Percentiles rank a stretch among this genome's conserved stretches.
phyloP scores from a whole-genome alignment of 139 green algal species.

The Limnomonas spitsbergensis region DNA sequence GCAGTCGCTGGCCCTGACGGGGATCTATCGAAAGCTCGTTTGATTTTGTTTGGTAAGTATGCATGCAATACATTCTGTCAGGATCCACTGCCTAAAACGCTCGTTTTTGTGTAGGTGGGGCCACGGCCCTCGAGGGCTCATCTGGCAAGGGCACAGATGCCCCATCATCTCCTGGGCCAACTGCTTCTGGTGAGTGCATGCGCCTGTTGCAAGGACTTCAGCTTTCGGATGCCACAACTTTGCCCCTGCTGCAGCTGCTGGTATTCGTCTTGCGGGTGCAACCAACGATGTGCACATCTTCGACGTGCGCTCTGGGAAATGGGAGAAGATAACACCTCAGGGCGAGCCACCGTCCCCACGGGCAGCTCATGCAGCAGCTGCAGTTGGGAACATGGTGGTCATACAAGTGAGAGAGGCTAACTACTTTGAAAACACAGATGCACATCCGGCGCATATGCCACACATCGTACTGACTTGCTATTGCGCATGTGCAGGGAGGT shows the following conservation, averaged over 20 bases:
- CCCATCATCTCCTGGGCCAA: conserved; percentile 18
- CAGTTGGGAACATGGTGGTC: conserved; percentile 84
- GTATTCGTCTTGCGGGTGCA: conserved; percentile 84
- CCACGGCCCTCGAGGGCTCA: conserved; percentile 85
- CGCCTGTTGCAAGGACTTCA: neutral
- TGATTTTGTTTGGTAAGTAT: conserved; percentile 84
- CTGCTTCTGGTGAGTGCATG: conserved; percentile 31
- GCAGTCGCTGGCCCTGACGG: conserved; percentile 70
- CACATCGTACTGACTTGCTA: neutral
- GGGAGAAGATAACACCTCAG: conserved; percentile 73
- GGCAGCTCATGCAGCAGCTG: conserved; percentile 93
- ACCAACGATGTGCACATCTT: conserved; percentile 94
- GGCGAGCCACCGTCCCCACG: conserved; percentile 89
- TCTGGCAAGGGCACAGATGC: conserved; percentile 38
- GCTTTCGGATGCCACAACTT: neutral
- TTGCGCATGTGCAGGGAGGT: conserved; percentile 70
- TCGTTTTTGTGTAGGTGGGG: conserved; percentile 66
- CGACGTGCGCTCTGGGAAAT: conserved; percentile 80
- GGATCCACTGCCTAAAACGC: neutral
- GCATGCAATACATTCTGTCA: neutral
- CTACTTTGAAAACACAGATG: neutral
- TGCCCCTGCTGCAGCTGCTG: conserved; percentile 32
- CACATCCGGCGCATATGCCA: neutral
- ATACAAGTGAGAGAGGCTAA: conserved; percentile 15
- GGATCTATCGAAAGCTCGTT: conserved; percentile 63